These are phyloP conservation scores for Ustilago xerochloae DNA, from an alignment of 1,284 basidiomycete genomes.

Conservation along the genomic window DNA sequence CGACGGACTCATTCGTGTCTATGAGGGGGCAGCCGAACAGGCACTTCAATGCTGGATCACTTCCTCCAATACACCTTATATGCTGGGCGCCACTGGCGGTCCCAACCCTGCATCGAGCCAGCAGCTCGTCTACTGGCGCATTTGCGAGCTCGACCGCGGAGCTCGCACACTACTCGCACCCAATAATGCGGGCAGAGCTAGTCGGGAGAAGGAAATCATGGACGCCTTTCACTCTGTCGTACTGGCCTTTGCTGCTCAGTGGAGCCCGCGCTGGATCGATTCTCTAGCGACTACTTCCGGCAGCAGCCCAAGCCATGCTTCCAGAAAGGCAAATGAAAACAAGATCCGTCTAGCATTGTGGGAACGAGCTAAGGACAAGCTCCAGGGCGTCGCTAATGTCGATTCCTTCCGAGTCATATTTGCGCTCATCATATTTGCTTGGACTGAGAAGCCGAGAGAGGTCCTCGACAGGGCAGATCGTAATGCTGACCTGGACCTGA, in stretches of 20 bases:
- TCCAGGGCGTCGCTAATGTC: conserved; percentile 26
- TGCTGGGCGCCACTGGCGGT: conserved; percentile 2
- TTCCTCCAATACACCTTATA: conserved; percentile 28
- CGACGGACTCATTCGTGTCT: conserved; percentile 26
- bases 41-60: conserved; percentile 34
- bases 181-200: not conserved
- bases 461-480: conserved; percentile 6
- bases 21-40: conserved; percentile 33
- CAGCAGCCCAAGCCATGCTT: not conserved
- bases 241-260: conserved; percentile 32
- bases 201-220: conserved; percentile 25
- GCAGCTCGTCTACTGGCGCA: conserved; percentile 34
- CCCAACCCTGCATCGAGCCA: not conserved
- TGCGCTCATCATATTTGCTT: conserved; percentile 35
- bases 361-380: conserved; percentile 24
- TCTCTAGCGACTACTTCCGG: not conserved
- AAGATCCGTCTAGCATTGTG: conserved; percentile 25
- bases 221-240: conserved; percentile 35
- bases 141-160: conserved; percentile 39
- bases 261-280: conserved; percentile 21
- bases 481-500: conserved; percentile 16
- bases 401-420: conserved; percentile 43
- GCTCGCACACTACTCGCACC: conserved; percentile 13
- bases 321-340: conserved; percentile 14
- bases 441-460: conserved; percentile 36